phyloP scores from a whole-genome alignment of 768 basidiomycete species.

The Rhizopogon rudus region DNA sequence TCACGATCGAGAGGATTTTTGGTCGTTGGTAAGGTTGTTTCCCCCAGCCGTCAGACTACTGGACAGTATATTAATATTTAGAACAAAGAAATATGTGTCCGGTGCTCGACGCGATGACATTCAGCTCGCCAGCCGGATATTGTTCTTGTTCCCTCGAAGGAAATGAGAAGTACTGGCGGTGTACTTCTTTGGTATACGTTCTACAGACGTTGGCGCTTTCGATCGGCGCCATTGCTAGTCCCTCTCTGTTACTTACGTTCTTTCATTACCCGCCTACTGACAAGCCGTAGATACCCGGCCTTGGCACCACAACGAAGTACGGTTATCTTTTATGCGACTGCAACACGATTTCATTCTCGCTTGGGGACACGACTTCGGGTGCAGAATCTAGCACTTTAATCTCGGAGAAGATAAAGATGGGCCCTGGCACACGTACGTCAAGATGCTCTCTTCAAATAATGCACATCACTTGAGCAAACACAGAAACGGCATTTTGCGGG shows the following conservation, averaged over 20 bases:
- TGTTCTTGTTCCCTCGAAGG: no score
- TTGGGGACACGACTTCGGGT: constrained; percentile 37
- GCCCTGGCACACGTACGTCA: constrained; percentile 21
- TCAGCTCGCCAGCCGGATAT: no score
- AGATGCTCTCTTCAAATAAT: neutral
- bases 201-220: constrained; percentile 35
- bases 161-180: constrained; percentile 46
- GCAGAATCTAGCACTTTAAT: constrained; percentile 51
- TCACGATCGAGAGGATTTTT: no score
- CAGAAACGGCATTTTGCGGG: constrained; percentile 28
- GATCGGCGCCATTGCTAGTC: constrained; percentile 42
- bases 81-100: no score
- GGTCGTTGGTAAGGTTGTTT: no score
- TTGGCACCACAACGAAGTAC: constrained; percentile 34
- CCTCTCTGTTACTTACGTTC: no score
- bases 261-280: neutral
- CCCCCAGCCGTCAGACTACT: no score
- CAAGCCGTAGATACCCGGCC: constrained; percentile 43
- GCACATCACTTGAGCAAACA: neutral
- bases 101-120: no score
- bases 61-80: no score
- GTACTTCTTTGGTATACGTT: constrained; percentile 53
- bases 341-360: constrained; percentile 34
- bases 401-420: constrained; percentile 36
- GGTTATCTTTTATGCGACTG: constrained; percentile 50